Evolutionary conservation across 768 basidiomycete genomes (phyloP).

Genomic region (Suillus americanus): DNA sequence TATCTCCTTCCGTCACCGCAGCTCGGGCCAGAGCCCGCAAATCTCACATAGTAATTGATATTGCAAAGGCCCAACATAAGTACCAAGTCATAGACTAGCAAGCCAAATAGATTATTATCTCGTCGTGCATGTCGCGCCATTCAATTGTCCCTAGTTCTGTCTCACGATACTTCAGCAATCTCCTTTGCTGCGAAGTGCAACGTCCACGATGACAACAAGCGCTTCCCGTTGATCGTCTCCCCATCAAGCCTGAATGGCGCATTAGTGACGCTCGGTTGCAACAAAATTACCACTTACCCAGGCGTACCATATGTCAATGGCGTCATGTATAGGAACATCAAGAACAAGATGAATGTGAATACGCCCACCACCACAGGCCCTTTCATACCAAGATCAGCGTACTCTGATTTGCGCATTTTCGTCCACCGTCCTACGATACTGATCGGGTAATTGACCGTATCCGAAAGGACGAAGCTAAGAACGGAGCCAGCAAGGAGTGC

Average conservation of each 20-base stretch:
- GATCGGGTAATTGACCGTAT: slow-evolving; percentile 89
- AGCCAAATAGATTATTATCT: background rate
- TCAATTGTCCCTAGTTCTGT: background rate
- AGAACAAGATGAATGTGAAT: slow-evolving; percentile 60
- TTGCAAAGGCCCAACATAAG: background rate
- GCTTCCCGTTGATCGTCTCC: slow-evolving; percentile 79
- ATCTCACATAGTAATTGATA: background rate
- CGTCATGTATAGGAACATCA: slow-evolving; percentile 71
- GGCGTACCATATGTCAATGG: slow-evolving; percentile 97
- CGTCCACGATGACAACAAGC: slow-evolving; percentile 88
- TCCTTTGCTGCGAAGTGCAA: slow-evolving; percentile 86
- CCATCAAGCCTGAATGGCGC: slow-evolving; percentile 65
- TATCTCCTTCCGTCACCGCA: background rate
- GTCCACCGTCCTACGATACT: slow-evolving; percentile 74
- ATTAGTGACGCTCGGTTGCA: slow-evolving; percentile 18
- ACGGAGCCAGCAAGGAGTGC: slow-evolving; percentile 91
- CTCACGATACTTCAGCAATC: slow-evolving; percentile 37
- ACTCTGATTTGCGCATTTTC: slow-evolving; percentile 48
- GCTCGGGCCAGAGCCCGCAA: background rate
- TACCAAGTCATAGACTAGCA: background rate
- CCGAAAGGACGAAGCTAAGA: slow-evolving; percentile 86
- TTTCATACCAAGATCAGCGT: slow-evolving; percentile 75
- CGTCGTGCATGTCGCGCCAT: background rate
- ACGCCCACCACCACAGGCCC: slow-evolving; percentile 64
- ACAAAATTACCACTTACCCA: slow-evolving; percentile 57